Percentiles rank a stretch among this genome's conserved stretches.
Conservation (phyloP, 202 grass and related monocot species). For the Cymbopogon flexuosus region DNA sequence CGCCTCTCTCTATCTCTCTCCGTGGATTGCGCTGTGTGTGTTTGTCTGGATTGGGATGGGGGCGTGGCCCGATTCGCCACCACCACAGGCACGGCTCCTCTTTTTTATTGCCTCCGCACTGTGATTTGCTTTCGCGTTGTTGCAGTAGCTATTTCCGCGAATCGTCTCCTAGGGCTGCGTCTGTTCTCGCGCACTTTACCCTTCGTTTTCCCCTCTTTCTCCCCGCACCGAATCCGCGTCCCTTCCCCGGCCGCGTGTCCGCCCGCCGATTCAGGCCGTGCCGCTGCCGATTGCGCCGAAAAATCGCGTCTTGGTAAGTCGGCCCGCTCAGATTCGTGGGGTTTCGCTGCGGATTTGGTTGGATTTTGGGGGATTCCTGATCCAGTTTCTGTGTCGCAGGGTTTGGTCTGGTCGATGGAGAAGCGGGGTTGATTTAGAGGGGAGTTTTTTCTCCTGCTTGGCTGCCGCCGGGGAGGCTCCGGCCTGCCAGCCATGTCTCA, state of each 20-base stretch:
- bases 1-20: background rate
- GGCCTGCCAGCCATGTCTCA: slow-evolving; percentile 58
- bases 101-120: slow-evolving; percentile 53
- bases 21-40: slow-evolving; percentile 24
- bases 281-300: slow-evolving; percentile 10
- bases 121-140: slow-evolving; percentile 46
- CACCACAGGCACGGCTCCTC: slow-evolving; percentile 29
- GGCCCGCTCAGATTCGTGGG: slow-evolving; percentile 14
- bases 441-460: slow-evolving; percentile 21
- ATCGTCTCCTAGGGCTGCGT: slow-evolving; percentile 36
- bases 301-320: slow-evolving; percentile 31
- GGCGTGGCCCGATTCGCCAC: slow-evolving; percentile 51
- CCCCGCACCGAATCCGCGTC: background rate
- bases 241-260: background rate
- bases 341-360: slow-evolving; percentile 33
- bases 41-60: slow-evolving; percentile 39
- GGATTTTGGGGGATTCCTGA: slow-evolving; percentile 44
- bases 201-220: background rate
- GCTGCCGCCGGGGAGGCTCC: background rate
- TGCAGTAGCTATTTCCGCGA: slow-evolving; percentile 38
- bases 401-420: slow-evolving; percentile 33
- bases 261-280: background rate
- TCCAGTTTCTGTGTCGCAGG: slow-evolving; percentile 29
- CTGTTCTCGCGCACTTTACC: slow-evolving; percentile 44
- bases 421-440: slow-evolving; percentile 15